Percentiles rank a stretch among this genome's conserved stretches.
Conservation (phyloP, 306 rosid genomes). For the Calophaca sinica region DNA sequence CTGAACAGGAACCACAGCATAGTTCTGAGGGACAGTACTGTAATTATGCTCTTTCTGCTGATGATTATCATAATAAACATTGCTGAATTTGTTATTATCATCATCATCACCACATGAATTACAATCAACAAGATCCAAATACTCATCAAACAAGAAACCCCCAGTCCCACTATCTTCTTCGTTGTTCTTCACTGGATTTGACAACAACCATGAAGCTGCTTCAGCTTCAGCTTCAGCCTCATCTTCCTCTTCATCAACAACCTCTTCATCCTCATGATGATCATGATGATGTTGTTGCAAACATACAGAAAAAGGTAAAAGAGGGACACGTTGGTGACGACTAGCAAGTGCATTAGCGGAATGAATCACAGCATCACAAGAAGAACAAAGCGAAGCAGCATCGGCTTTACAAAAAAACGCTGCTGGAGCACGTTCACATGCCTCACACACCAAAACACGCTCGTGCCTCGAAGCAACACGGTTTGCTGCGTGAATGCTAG, state of each 20-base stretch:
- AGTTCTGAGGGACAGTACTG: conserved; percentile 12
- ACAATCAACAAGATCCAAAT: conserved; percentile 73
- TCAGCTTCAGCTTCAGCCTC: conserved; percentile 55
- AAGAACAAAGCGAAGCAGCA: conserved; percentile 71
- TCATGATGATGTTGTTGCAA: neutral
- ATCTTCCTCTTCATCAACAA: conserved; percentile 46
- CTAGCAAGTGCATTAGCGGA: conserved; percentile 77
- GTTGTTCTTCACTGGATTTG: conserved; percentile 54
- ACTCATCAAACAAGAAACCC: conserved; percentile 63
- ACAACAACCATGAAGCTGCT: conserved; percentile 78
- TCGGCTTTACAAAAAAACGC: conserved; percentile 80
- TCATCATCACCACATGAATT: conserved; percentile 46
- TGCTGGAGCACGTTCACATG: conserved; percentile 77
- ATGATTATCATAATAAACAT: conserved; percentile 31
- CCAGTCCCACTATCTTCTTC: conserved; percentile 6
- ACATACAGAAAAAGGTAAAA: conserved; percentile 52
- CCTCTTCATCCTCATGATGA: conserved; percentile 39
- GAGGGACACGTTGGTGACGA: conserved; percentile 83
- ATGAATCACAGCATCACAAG: conserved; percentile 87
- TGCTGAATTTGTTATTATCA: conserved; percentile 8
- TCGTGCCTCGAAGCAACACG: conserved; percentile 64
- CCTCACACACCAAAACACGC: conserved; percentile 80
- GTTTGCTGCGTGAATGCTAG: conserved; percentile 60
- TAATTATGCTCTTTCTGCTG: conserved; percentile 36
- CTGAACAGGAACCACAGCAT: conserved; percentile 59